Evolutionary conservation across 2,329 filamentous ascomycete genomes (phyloP).

Genomic region (Cucurbitaria berberidis): DNA sequence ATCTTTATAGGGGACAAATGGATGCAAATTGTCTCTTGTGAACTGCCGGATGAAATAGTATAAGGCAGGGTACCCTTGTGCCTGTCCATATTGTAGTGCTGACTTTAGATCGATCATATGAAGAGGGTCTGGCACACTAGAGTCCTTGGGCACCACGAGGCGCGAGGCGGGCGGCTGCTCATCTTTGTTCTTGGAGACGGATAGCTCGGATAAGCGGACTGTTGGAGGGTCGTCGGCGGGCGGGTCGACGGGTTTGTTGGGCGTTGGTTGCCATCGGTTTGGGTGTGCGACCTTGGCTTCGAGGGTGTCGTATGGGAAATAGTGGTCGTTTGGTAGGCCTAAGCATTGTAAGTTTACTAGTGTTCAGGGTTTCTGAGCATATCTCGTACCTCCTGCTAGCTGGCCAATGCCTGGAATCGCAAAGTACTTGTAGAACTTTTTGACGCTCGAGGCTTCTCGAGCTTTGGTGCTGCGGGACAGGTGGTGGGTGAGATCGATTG

Average conservation of each 20-base stretch:
- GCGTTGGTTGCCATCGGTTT: slow-evolving; percentile 74
- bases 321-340: slow-evolving; percentile 80
- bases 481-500: slow-evolving; percentile 80
- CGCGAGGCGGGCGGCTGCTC: slow-evolving; percentile 51
- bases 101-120: slow-evolving; percentile 80
- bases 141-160: slow-evolving; percentile 74
- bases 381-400: slow-evolving; percentile 61
- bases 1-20: slow-evolving; percentile 76
- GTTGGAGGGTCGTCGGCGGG: slow-evolving; percentile 35
- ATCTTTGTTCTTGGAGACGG: slow-evolving; percentile 27
- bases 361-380: not conserved
- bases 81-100: slow-evolving; percentile 86
- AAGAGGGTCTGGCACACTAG: slow-evolving; percentile 62
- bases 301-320: slow-evolving; percentile 91
- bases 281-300: slow-evolving; percentile 80
- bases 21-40: slow-evolving; percentile 76
- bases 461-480: slow-evolving; percentile 72
- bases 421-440: slow-evolving; percentile 88
- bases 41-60: slow-evolving; percentile 81
- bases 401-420: slow-evolving; percentile 66
- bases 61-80: slow-evolving; percentile 80
- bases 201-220: slow-evolving; percentile 39
- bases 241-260: slow-evolving; percentile 64
- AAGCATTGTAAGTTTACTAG: slow-evolving; percentile 19
- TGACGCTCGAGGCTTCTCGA: slow-evolving; percentile 71